Base-by-base conservation (phyloP, 2,329 filamentous ascomycete species). In the Lasiodiplodia sp. region DNA sequence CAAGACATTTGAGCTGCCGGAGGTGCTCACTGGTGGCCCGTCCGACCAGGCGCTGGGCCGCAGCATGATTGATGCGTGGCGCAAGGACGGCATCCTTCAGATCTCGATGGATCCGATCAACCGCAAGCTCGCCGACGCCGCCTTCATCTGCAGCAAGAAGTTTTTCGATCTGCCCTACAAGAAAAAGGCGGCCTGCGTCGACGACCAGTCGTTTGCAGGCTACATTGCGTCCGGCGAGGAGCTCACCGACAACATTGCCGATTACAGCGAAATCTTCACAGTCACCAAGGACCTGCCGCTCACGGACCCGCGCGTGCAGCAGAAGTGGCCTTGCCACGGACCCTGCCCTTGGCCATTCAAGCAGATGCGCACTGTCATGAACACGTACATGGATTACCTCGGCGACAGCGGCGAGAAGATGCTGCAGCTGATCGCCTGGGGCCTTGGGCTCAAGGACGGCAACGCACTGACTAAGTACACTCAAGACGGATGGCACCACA, bases 201-300 rank as follows among this genome's bases (percentile, higher is more conserved):
- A 86, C 70, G 75, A 76, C 16, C 77, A 79, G 69, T 85, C 81
- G 70, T 86, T 84, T 58, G 73, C 83, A 0, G 84, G 84, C 2
- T 86, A 86, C 71, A 81, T 85, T 58, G 84, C 83, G 28, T 84
- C 81, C 0, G 84, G 84, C 0, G 84, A 86, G 62, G 73, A 75
- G 38, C 55, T 73, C 38, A 72, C 72, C 3, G 73, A 83, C 66
- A 83, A 83, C 44, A 79, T 86, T 31, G 83, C 83, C 18, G 84
- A 86, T 72, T 86, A 85, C 71, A 84, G 82, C 0, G 84, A 86
- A 73, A 85, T 86, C 38, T 86, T 85, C 69, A 86, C 84, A 1
- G 81, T 86, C 21, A 85, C 82, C 14, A 86, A 85, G 69, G 83
- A 86, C 60, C 74, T 86, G 7, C 72, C 74, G 4, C 69, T 74